These are phyloP conservation scores for Saprolegnia diclina DNA, from an alignment of 352 stramenopile genomes.

Conservation along the genomic window DNA sequence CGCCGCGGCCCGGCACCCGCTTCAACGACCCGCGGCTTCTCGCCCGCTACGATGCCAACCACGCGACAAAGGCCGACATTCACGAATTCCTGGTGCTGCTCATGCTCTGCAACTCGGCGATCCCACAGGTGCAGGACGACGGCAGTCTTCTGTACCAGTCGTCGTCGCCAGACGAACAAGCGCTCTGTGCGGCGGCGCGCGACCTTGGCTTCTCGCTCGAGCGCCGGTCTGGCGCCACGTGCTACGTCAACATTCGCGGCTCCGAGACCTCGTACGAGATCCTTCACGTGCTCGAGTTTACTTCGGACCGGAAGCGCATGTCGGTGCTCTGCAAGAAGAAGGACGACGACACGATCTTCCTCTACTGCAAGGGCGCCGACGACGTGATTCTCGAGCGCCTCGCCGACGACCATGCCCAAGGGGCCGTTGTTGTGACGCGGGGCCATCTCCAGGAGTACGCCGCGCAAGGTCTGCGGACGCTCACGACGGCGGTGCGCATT, in stretches of 20 bases:
- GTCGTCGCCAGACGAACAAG: conserved; percentile 78
- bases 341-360: conserved; percentile 48
- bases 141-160: conserved; percentile 82
- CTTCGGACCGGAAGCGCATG: conserved; percentile 98
- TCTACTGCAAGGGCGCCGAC: conserved; percentile 84
- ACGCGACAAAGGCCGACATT: conserved; percentile 80
- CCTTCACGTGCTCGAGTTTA: conserved; percentile 97
- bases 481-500: conserved; percentile 64
- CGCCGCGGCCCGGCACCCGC: conserved; percentile 49
- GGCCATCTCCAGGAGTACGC: conserved; percentile 80
- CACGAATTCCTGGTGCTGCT: conserved; percentile 78
- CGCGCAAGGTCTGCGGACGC: conserved; percentile 64
- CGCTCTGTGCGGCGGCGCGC: conserved; percentile 62
- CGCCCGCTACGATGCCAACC: conserved; percentile 62
- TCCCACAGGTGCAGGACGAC: conserved; percentile 53
- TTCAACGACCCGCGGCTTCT: conserved; percentile 78
- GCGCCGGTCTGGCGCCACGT: conserved; percentile 58
- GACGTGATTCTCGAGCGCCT: conserved; percentile 74
- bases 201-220: conserved; percentile 70
- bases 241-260: conserved; percentile 62
- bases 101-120: conserved; percentile 85
- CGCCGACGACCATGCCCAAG: conserved; percentile 60
- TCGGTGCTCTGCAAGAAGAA: conserved; percentile 91
- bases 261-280: conserved; percentile 82
- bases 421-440: conserved; percentile 68